A percentile compares a stretch with the other conserved stretches of the same genome.
These are phyloP conservation scores for Prunus mume DNA, from an alignment of 306 rosid genomes.

Conservation along the genomic window DNA sequence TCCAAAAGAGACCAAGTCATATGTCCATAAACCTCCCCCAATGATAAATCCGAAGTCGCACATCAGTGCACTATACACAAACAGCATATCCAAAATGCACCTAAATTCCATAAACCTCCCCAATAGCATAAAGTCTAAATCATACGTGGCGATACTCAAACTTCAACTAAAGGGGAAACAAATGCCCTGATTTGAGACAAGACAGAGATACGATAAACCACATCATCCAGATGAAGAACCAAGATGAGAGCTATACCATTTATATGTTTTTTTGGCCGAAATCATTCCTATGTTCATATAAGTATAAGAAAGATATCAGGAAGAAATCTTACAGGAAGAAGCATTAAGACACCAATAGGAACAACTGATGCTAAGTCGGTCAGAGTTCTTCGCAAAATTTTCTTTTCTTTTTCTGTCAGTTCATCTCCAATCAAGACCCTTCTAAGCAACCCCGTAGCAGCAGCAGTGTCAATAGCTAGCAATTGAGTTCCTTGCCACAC, in stretches of 20 bases:
- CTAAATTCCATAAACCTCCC: neutral
- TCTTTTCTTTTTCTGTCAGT: slow-evolving; percentile 83
- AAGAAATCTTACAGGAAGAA: slow-evolving; percentile 73
- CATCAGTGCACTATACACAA: neutral
- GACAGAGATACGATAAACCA: neutral
- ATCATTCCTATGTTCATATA: neutral
- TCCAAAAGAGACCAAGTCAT: too few species aligned
- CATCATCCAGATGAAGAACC: neutral
- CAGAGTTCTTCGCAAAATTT: slow-evolving; percentile 73
- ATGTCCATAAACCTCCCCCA: neutral
- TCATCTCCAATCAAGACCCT: slow-evolving; percentile 82
- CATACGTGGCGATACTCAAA: neutral
- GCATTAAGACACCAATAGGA: slow-evolving; percentile 94
- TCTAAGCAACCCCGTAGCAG: slow-evolving; percentile 71
- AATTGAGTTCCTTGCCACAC: slow-evolving; percentile 99
- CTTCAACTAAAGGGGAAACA: neutral
- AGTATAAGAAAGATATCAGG: neutral
- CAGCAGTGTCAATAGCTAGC: slow-evolving; percentile 79
- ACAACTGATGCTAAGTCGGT: slow-evolving; percentile 95
- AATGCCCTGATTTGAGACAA: too few species aligned
- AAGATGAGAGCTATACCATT: neutral
- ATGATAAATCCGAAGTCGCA: neutral
- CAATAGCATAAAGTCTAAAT: neutral
- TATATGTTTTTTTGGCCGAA: neutral
- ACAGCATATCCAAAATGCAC: neutral